Base-by-base conservation (phyloP, 202 grass and related monocot species). In the Carex arenaria region DNA sequence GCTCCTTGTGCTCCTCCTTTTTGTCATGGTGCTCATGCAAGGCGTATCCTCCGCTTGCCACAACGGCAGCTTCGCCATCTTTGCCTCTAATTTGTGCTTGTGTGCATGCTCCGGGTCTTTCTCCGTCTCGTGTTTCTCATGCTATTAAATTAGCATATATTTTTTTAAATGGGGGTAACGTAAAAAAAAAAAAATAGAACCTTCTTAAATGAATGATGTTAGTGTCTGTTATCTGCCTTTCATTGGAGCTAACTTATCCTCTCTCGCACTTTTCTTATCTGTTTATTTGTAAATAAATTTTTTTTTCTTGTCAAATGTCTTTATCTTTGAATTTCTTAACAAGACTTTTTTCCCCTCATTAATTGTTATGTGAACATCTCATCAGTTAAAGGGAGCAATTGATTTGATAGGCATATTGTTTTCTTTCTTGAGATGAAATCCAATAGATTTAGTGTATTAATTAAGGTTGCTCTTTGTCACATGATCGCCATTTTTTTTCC, bases 21-120 rank as follows among this genome's bases (percentile, higher is more conserved):
- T 88, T 88, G 64, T 88, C 45, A 10, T 85, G 67, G 19, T 82
- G 82, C 75, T 88, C 87, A 4, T 88, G 83, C 53, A 88, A 85
- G 19, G 64, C 67, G 43, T 67, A 85, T n/a, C 87, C 77, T 36
- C 64, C 77, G 5, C 66, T 85, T 62, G 68, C 83, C 11, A 85
- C 11, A 2, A 45, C 59, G 22, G 56, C 83, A 2, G 82, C 63
- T 20, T 61, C 87, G 87, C 87, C 3, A 88, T 51, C 77, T 85
- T 80, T 5, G 78, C 87, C 77, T 78, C 80, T 32, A 82, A 55
- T 52, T 85, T 88, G 67, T 88, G 87, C 76, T 12, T 85, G 67
- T 85, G 83, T 0, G 66, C 87, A 43, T 88, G 61, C 67, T 82
- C 83, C 4, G 82, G 82, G 47, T 85, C 75, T 31, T 88, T 88